Base-by-base conservation (phyloP, 352 stramenopile genomes). In the Phytophthora sansomeana region DNA sequence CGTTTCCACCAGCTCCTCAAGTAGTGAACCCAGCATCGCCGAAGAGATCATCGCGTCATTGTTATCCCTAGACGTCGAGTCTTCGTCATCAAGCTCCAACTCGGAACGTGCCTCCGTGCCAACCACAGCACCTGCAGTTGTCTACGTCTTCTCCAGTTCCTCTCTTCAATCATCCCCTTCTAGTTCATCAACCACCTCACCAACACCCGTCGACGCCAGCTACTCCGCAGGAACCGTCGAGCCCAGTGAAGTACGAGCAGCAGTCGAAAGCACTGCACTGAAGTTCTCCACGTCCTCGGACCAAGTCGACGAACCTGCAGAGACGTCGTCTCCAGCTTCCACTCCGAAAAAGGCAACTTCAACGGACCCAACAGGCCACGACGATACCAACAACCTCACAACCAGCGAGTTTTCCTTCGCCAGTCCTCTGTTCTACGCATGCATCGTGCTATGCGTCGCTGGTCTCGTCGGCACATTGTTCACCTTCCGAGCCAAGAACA, bases 391-490 rank as follows among this genome's bases (percentile, higher is more conserved):
- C 2, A 26, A 59, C 17, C 11, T 33, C 30, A 17, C 47, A 8
- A 43, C 19, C 19, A 63, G 28, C 19, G 30, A 30, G 16, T 47
- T 35, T 0, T 30, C 24, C 8, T 24, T 43, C n/a, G 17, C 36
- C 36, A 59, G 42, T 14, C 58, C 61, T 4, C 26, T 89, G 14
- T 79, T 85, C 38, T 72, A 80, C 24, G 73, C 61, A 8, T 59
- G 63, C 4, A 42, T 81, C 4, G 47, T 82, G n/a, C 55, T 92
- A 19, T 64, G 38, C 13, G 30, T 73, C 17, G 59, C 44, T 14
- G 68, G 59, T 1, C 29, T 77, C 33, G 60, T 67, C 2, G 61
- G 64, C 14, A 54, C 47, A 24, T 32, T 66, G 11, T 39, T 74
- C 46, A 38, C 46, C 9, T 70, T 67, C 21, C 70, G 50, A 0